Conservation (phyloP, 1,284 basidiomycete genomes). For the Boletellus deceptivus region DNA sequence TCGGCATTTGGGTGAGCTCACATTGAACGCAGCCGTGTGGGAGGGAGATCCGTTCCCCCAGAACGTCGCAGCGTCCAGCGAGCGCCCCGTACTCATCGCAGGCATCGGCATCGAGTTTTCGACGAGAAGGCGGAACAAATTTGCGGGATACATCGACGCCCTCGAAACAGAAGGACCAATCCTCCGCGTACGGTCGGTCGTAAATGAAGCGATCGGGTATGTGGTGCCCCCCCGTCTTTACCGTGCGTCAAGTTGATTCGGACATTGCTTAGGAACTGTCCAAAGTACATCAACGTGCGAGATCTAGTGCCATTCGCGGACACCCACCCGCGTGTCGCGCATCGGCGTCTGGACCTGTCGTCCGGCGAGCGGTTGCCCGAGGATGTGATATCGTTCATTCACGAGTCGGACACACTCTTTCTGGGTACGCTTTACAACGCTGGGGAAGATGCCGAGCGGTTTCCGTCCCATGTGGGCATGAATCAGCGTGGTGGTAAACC, state of each 20-base stretch:
- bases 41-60: conserved; percentile 54
- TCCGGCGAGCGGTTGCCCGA: conserved; percentile 45
- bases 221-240: background rate
- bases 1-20: conserved; percentile 40
- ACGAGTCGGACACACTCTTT: conserved; percentile 51
- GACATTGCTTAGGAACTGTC: conserved; percentile 50
- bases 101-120: conserved; percentile 62
- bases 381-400: conserved; percentile 48
- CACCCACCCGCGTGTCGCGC: conserved; percentile 38
- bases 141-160: conserved; percentile 49
- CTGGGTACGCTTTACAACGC: conserved; percentile 53
- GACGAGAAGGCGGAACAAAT: conserved; percentile 59
- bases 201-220: conserved; percentile 61
- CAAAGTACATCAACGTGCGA: conserved; percentile 63
- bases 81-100: conserved; percentile 40
- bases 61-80: conserved; percentile 29
- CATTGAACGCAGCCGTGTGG: conserved; percentile 46
- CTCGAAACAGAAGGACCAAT: conserved; percentile 22
- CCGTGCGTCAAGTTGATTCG: background rate
- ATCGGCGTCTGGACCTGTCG: conserved; percentile 36
- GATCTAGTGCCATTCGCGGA: conserved; percentile 42
- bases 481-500: conserved; percentile 61
- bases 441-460: conserved; percentile 33
- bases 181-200: conserved; percentile 32
- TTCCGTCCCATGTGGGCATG: conserved; percentile 60